Evolutionary conservation across 257 asterid genomes (phyloP).

Genomic region (Mitragyna speciosa): DNA sequence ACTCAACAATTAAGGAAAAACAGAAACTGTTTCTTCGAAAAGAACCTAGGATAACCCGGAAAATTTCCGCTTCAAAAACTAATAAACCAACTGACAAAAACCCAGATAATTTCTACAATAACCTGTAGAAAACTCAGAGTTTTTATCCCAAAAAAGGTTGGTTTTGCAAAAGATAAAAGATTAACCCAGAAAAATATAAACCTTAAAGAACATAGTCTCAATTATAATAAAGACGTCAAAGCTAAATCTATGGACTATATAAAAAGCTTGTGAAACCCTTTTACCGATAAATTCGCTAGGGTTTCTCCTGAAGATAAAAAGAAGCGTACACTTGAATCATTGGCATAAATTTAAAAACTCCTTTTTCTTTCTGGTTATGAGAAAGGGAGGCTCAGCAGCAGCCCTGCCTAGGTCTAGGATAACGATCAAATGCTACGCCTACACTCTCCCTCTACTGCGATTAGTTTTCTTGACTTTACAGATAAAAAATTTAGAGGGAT

Average conservation of each 20-base stretch:
- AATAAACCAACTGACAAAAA: constrained; percentile 2
- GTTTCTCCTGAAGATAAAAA: constrained; percentile 34
- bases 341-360: too few relatives aligned
- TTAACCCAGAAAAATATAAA: constrained; percentile 13
- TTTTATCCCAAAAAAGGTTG: neutral
- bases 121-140: constrained; percentile 18
- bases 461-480: too few relatives aligned
- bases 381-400: neutral
- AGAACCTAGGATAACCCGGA: constrained; percentile 6
- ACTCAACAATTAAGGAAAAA: constrained; percentile 21
- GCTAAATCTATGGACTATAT: constrained; percentile 21
- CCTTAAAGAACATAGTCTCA: constrained; percentile 14
- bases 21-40: constrained; percentile 11
- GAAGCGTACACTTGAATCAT: constrained; percentile 28
- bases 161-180: constrained; percentile 9
- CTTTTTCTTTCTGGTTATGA: neutral
- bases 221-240: constrained; percentile 15
- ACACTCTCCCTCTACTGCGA: too few relatives aligned
- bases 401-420: neutral
- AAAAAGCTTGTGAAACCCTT: constrained; percentile 22
- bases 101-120: neutral
- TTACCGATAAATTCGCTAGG: constrained; percentile 35
- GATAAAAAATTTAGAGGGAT: too few relatives aligned
- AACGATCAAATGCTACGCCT: neutral
- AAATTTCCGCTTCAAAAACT: neutral